phyloP scores from a whole-genome alignment of 1,284 basidiomycete genomes.

The Mycena sp. region DNA sequence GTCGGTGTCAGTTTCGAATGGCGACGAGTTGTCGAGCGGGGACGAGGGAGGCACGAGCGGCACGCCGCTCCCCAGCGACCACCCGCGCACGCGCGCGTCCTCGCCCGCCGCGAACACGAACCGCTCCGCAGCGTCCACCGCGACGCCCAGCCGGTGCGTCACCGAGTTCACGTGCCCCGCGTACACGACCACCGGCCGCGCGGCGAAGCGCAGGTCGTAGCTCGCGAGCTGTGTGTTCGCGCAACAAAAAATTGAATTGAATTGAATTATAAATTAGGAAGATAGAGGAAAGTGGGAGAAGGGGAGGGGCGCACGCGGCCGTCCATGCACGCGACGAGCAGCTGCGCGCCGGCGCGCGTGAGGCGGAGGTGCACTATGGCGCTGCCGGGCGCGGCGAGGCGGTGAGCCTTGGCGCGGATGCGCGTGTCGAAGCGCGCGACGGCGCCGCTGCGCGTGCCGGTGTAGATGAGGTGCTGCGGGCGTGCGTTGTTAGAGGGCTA shows the following conservation, averaged over 20 bases:
- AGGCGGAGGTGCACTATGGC: constrained; percentile 46
- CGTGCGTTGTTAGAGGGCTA: constrained; percentile 29
- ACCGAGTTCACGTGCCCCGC: constrained; percentile 66
- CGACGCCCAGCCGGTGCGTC: constrained; percentile 59
- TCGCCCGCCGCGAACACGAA: constrained; percentile 80
- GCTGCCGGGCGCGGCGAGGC: constrained; percentile 37
- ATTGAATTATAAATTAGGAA: too few relatives aligned
- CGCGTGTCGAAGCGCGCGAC: constrained; percentile 71
- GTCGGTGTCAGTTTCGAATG: too few relatives aligned
- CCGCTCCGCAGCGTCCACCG: constrained; percentile 65
- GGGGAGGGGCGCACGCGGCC: constrained; percentile 58
- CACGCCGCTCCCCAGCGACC: constrained; percentile 69
- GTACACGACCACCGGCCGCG: constrained; percentile 57
- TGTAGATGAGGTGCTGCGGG: constrained; percentile 62
- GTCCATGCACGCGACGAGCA: constrained; percentile 67
- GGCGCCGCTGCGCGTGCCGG: constrained; percentile 69
- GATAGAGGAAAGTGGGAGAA: too few relatives aligned
- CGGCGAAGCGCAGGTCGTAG: constrained; percentile 68
- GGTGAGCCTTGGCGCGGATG: constrained; percentile 42
- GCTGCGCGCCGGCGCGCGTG: constrained; percentile 54
- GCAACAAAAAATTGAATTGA: background rate
- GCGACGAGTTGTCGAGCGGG: too few relatives aligned
- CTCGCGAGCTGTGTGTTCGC: constrained; percentile 59
- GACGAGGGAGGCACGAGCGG: constrained; percentile 42
- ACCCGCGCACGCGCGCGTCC: constrained; percentile 67